A percentile compares a stretch with the other conserved stretches of the same genome.
These are phyloP conservation scores for Elsinoe necatrix DNA, from an alignment of 2,329 filamentous ascomycete species.

Conservation along the genomic window DNA sequence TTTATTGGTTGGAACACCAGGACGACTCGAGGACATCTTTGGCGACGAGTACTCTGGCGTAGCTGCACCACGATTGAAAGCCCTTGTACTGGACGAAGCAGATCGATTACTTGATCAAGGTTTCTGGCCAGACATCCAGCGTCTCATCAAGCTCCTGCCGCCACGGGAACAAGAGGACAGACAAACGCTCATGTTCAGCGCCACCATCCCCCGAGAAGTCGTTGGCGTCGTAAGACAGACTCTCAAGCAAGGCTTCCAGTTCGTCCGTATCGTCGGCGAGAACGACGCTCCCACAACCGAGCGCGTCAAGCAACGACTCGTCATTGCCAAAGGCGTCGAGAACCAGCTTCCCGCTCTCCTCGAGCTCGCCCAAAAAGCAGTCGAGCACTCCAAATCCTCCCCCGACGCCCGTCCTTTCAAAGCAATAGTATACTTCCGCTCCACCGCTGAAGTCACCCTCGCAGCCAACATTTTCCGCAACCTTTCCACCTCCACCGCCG, in stretches of 20 bases:
- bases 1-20: slow-evolving; percentile 82
- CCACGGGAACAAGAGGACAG: slow-evolving; percentile 54
- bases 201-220: slow-evolving; percentile 79
- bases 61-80: slow-evolving; percentile 51
- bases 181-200: slow-evolving; percentile 92
- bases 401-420: slow-evolving; percentile 62
- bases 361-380: slow-evolving; percentile 61
- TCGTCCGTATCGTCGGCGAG: slow-evolving; percentile 76
- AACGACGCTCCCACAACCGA: slow-evolving; percentile 81
- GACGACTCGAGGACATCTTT: slow-evolving; percentile 75
- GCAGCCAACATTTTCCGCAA: slow-evolving; percentile 51
- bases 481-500: slow-evolving; percentile 26
- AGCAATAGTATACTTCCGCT: slow-evolving; percentile 87
- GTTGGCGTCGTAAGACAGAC: slow-evolving; percentile 68
- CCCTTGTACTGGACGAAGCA: slow-evolving; percentile 58
- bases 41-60: slow-evolving; percentile 56
- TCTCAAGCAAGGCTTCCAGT: slow-evolving; percentile 77
- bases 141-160: slow-evolving; percentile 50
- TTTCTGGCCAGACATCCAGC: slow-evolving; percentile 41
- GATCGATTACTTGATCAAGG: slow-evolving; percentile 57
- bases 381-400: slow-evolving; percentile 35
- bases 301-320: slow-evolving; percentile 69
- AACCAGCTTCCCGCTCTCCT: slow-evolving; percentile 70
- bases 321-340: slow-evolving; percentile 58
- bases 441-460: slow-evolving; percentile 63